Evolutionary conservation across 2,329 filamentous ascomycete species (phyloP).

Genomic region (Leptosphaerulina australis): DNA sequence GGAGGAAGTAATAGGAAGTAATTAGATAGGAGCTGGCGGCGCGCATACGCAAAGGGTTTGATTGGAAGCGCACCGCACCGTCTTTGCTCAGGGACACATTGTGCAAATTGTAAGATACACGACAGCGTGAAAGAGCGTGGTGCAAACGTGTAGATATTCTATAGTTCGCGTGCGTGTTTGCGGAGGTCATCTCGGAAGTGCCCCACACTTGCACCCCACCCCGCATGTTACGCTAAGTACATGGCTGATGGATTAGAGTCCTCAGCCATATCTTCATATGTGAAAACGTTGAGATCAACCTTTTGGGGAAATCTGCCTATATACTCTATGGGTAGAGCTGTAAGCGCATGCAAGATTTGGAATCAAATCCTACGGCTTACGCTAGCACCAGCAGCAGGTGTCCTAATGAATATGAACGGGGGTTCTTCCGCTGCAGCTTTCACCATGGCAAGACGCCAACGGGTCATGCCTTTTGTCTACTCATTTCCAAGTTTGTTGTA

Average conservation of each 20-base stretch:
- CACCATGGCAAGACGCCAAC: background rate
- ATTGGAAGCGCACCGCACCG: background rate
- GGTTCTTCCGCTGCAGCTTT: background rate
- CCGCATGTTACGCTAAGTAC: background rate
- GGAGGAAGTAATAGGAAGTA: background rate
- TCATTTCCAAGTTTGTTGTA: background rate
- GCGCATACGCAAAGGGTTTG: background rate
- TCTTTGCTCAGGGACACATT: background rate
- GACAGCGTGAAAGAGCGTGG: background rate
- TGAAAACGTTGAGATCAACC: background rate
- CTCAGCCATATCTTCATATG: too few relatives aligned
- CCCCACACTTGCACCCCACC: conserved; percentile 4
- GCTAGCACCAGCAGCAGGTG: background rate
- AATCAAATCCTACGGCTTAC: conserved; percentile 6
- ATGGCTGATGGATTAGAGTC: background rate
- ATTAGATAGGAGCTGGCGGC: background rate
- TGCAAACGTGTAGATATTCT: conserved; percentile 26
- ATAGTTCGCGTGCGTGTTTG: conserved; percentile 28
- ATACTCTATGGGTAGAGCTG: too few relatives aligned
- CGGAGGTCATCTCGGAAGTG: conserved; percentile 3
- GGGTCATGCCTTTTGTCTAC: conserved; percentile 11
- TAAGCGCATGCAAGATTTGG: conserved; percentile 4
- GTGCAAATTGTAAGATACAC: background rate
- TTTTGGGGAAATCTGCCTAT: background rate
- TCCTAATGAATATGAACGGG: background rate